Evolutionary conservation across 1,284 basidiomycete genomes (phyloP).

Genomic region (Anthracocystis panici-leucophaei): DNA sequence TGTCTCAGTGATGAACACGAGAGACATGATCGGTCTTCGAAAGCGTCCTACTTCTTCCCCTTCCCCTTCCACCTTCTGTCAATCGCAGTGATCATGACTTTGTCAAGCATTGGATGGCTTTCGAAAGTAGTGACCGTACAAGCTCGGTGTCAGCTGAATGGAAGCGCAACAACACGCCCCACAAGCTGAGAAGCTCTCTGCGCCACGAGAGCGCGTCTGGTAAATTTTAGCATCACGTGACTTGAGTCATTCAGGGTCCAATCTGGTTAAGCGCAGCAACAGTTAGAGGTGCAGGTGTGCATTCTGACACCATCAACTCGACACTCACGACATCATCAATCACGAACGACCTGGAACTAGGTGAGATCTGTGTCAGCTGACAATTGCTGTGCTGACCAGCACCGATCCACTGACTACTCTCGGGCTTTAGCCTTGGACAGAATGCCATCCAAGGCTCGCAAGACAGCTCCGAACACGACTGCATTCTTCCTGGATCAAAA

Average conservation of each 20-base stretch:
- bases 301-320: background rate
- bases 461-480: conserved; percentile 17
- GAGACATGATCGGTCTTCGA: too few species aligned
- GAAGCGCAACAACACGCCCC: background rate
- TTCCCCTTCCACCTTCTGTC: too few species aligned
- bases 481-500: conserved; percentile 37
- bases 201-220: conserved; percentile 9
- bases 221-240: conserved; percentile 5
- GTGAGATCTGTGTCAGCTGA: background rate
- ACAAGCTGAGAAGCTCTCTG: background rate
- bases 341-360: too few species aligned
- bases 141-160: background rate
- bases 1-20: too few species aligned
- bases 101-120: too few species aligned
- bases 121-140: too few species aligned
- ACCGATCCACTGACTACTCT: background rate
- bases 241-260: conserved; percentile 5
- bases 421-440: conserved; percentile 12
- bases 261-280: background rate
- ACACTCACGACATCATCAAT: conserved; percentile 3
- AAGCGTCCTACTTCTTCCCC: too few species aligned
- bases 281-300: background rate
- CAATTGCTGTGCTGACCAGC: background rate
- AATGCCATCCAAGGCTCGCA: conserved; percentile 41
- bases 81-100: too few species aligned